phyloP scores from a whole-genome alignment of 257 asterid genomes.

The Fraxinus americana region DNA sequence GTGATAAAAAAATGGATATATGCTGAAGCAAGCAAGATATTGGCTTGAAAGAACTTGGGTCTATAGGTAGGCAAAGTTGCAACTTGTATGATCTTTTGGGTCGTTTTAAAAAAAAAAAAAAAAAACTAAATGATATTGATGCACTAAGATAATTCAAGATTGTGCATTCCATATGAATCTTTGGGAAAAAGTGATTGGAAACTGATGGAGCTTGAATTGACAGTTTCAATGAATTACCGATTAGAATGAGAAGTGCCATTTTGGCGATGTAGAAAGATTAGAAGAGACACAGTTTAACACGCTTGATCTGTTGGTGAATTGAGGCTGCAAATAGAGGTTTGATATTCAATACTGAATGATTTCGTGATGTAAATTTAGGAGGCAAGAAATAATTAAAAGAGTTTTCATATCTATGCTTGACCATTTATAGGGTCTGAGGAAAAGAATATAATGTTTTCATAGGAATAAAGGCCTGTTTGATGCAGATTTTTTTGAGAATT shows the following conservation, averaged over 20 bases:
- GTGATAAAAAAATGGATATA: not conserved
- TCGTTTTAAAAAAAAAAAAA: too few species aligned
- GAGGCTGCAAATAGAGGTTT: not conserved
- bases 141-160: not conserved
- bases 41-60: not conserved
- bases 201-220: not conserved
- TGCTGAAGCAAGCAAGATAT: not conserved
- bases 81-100: not conserved
- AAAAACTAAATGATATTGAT: not conserved
- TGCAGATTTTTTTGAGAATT: too few species aligned
- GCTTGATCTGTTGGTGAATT: not conserved
- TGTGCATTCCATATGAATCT: not conserved
- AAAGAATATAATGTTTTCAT: not conserved
- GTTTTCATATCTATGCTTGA: not conserved
- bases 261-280: not conserved
- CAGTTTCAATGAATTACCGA: not conserved
- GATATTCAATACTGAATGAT: not conserved
- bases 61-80: not conserved
- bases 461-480: not conserved
- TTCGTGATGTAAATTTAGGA: not conserved
- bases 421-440: not conserved
- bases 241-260: not conserved
- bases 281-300: slow-evolving; percentile 4
- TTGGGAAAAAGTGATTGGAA: not conserved
- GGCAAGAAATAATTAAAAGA: not conserved